Base-by-base conservation (phyloP, 2,329 filamentous ascomycete genomes). In the Ceratocystiopsis sp. region DNA sequence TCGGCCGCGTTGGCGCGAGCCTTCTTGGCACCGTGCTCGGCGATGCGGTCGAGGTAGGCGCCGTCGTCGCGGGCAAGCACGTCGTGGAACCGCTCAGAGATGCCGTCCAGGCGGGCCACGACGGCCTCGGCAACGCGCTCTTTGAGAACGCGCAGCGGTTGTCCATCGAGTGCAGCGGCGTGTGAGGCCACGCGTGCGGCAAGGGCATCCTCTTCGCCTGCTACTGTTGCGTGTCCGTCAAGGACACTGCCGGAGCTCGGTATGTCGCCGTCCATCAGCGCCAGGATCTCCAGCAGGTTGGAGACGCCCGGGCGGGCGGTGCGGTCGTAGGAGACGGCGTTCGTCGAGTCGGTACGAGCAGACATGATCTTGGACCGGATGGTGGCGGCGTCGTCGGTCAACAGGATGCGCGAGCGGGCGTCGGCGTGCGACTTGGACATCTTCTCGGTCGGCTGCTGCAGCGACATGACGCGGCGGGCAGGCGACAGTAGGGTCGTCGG, bases 381-480 rank as follows among this genome's bases (percentile, higher is more conserved):
- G 3, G 68, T 64, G 0, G 71, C 61, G 1, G 71, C 63, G 0
- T 66, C 60, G 52, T 95, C 84, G 2, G 80, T 93, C 47, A 98
- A 75, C 13, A 91, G 64, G 51, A 98, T 93, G 16, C 85, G 73
- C 9, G 85, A 93, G 41, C 71, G 73, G 3, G 72, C 67, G 51
- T 82, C 74, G 0, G 68, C 56, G 53, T 85, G 71, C 1, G 86
- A 94, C 61, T 98, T 98, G 44, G 86, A 94, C 91, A 98, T 98
- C 58, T 98, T 98, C 42, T 73, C 67, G 0, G 59, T 63, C 0
- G 91, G 89, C 12, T 84, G 66, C 42, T 73, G 76, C 18, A 98
- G 73, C 16, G 86, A 93, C 87, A 95, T 96, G 48, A 98, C 72
- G 48, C 89, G 77, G 53, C 81, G 84, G 2, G 82, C 75, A 5